Base-by-base conservation (phyloP, 1,139 yeast genomes). In the Zygosaccharomyces pseudobailii region DNA sequence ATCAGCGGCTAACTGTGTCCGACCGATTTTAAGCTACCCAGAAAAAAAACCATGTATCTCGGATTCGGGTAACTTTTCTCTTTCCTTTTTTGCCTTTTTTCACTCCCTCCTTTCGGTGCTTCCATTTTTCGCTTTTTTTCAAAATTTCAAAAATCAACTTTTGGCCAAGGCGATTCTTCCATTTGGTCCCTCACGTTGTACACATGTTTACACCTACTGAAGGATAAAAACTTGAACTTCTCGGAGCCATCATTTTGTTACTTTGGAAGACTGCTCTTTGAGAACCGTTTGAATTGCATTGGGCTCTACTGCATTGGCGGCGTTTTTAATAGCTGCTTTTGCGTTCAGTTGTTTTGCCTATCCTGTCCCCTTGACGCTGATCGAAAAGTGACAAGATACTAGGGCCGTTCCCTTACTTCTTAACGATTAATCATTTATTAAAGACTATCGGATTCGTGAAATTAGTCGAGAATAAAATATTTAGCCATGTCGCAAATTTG, bases 401-500 rank as follows among this genome's bases (percentile, higher is more conserved):
- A 36, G 13, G 10, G n/a, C 22, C 10, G 21, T 9, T n/a, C 7
- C 19, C 13, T 30, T 7, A n/a, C 33, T 30, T 19, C 10, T 30
- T 30, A 19, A n/a, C 10, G 9, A 28, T 10, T 30, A 5, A n/a
- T 9, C 33, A n/a, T 19, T 30, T n/a, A 19, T 30, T 9, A 30
- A 19, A 30, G 13, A 10, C 13, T 10, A 10, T 7, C 13, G 4
- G 33, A 30, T 19, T 23, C 20, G 22, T n/a, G 36, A 34, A 9
- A 37, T 23, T 22, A 42, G 36, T 36, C 42, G 39, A 13, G 20
- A 21, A 24, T 17, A 24, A 24, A 24, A 8, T 24, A 24, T n/a
- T 9, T 27, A 5, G n/a, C 34, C 27, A 52, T 50, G 53, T 52
- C 55, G 7, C 53, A 53, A 30, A 42, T 46, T 37, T 53, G 57